Base-by-base conservation (phyloP, 208 protist species). In the Crithidia brevicula region DNA sequence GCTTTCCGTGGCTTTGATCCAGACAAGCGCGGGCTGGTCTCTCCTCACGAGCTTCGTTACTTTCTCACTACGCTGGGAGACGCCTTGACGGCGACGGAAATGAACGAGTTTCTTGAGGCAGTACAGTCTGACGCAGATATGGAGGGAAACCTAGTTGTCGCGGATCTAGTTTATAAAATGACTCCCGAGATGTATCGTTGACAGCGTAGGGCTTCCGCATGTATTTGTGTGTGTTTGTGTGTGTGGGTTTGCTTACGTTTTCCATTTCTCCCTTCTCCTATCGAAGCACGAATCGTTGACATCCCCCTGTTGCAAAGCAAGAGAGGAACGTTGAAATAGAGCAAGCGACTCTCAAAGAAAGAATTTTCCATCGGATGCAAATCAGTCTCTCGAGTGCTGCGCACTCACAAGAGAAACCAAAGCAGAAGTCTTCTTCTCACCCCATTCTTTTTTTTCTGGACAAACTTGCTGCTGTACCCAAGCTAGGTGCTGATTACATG, bases 31-130 rank as follows among this genome's bases (percentile, higher is more conserved):
- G 98, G 97, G 25, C 84, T 88, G 31, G 92, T 99, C 61, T 77
- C 89, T 9, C 88, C 90, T n/a, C 85, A 92, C 65, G 96, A 98
- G 72, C 85, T 99, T 33, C 87, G 95, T 42, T 93, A 91, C 67
- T 86, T 98, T 52, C 88, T 99, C 63, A 97, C 93, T 4, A 97
- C 95, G 9, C 56, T 98, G 42, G 98, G 98, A 13, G 97, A 99
- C 57, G 83, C 83, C 27, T 79, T 99, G 15, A 90, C 82, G 11
- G 68, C 77, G 25, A 92, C 97, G 30, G 97, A 99, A 59, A 88
- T 96, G 74, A 95, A 97, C 54, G 76, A 76, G 11, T 92, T 98
- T 65, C 80, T 95, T 8, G 88, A 93, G 34, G 91, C 96, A 61
- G 87, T 96, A 72, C 76, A 82, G 13, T 81, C 77, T 11, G 89